phyloP scores from a whole-genome alignment of 129 eudicot species.

The Helianthus tuberosus region DNA sequence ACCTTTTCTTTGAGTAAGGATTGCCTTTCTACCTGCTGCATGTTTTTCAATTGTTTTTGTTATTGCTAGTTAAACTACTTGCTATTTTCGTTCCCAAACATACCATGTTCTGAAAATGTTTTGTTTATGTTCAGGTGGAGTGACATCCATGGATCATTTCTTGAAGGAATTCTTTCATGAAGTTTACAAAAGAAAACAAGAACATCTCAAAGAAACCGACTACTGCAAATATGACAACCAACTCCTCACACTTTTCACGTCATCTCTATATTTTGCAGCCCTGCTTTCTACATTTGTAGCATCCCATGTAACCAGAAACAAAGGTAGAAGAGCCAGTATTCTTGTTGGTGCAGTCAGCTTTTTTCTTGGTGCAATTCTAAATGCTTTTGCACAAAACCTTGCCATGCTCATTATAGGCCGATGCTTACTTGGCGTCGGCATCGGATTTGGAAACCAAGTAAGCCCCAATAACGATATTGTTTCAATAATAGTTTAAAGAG shows the following conservation, averaged over 20 bases:
- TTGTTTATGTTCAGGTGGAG: slow-evolving; percentile 62
- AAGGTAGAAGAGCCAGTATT: slow-evolving; percentile 76
- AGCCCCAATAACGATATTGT: slow-evolving; percentile 20
- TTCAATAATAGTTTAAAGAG: neutral
- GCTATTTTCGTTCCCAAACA: slow-evolving; percentile 29
- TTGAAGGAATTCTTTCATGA: slow-evolving; percentile 71
- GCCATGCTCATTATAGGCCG: slow-evolving; percentile 79
- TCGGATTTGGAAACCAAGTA: slow-evolving; percentile 89
- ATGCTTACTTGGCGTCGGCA: slow-evolving; percentile 72
- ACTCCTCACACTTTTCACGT: slow-evolving; percentile 81
- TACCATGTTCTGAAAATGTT: slow-evolving; percentile 43
- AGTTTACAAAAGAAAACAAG: slow-evolving; percentile 64
- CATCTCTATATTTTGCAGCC: slow-evolving; percentile 83
- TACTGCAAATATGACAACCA: slow-evolving; percentile 91
- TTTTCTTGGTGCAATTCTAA: slow-evolving; percentile 65
- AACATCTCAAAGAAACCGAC: slow-evolving; percentile 71
- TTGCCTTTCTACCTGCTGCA: slow-evolving; percentile 41
- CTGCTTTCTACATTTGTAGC: slow-evolving; percentile 73
- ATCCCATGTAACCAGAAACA: slow-evolving; percentile 64
- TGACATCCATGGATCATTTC: slow-evolving; percentile 93
- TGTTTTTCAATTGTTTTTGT: slow-evolving; percentile 13
- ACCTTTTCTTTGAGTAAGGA: slow-evolving; percentile 29
- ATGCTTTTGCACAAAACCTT: slow-evolving; percentile 66
- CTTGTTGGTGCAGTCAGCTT: slow-evolving; percentile 73
- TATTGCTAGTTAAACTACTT: neutral